Evolutionary conservation across 176 grass and related monocot species (phyloP), one percentile per base, ranked within the genome.

Genomic region (Aegilops tauschii): DNA sequence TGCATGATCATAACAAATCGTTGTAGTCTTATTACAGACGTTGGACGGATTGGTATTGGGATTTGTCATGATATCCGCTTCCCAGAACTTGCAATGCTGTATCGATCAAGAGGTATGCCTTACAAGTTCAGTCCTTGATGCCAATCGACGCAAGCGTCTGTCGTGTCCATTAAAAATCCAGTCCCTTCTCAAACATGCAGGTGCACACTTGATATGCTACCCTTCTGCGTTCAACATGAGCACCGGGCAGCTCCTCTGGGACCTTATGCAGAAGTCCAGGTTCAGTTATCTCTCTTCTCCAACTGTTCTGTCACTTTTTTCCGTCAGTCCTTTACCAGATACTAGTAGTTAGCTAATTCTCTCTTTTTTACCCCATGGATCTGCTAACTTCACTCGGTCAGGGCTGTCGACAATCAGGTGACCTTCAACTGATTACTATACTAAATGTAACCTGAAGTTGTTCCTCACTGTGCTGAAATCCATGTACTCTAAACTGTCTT

Each of bases 211-310:
- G 81, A 80, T 97, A 68, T 92, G 95, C 42, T 97, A 91, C 78
- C 88, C 88, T 40, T 89, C 92, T 45, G 92, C 95, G 13, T 94
- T 92, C 71, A 94, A 94, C 90, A 92, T 92, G 65, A 91, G 85
- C 83, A 94, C 90, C 36, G 90, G 91, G 39, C 40, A 86, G 35
- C 88, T 93, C 27, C 92, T 92, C 12, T 97, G 94, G 94, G 92
- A 97, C 72, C 87, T 92, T 16, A 90, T 97, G 89, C 92, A 93
- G 79, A 97, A 88, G 64, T 92, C 87, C 82, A 97, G 92, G 94
- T 97, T 80, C 59, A 59, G 23, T 36, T 18, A 79, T 35, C 80
- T 11, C 2, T 65, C 61, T n/a, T 74, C 80, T 76, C 58, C 32
- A 34, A 32, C 11, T 29, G 3, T 14, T 39, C 52, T 36, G 20